Percentiles rank a stretch among this genome's conserved stretches.
Conservation (phyloP, 371 early-diverging fungal species). For the Saksenaea oblongispora region DNA sequence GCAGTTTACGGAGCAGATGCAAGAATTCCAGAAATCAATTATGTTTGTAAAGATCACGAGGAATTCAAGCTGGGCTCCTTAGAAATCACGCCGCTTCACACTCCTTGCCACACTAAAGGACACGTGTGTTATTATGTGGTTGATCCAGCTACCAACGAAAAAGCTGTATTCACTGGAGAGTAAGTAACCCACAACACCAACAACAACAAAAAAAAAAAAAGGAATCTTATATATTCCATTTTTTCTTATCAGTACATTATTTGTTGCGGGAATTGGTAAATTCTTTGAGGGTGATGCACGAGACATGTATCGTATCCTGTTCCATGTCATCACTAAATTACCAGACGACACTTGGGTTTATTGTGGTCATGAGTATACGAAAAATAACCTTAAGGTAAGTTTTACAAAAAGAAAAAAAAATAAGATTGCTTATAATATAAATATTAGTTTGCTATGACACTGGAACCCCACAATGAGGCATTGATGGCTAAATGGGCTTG, state of each 20-base stretch:
- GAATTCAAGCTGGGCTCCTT: slow-evolving; percentile 77
- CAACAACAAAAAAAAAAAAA: neutral
- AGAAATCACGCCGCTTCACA: slow-evolving; percentile 67
- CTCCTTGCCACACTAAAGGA: slow-evolving; percentile 90
- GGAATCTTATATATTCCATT: neutral
- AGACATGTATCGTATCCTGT: slow-evolving; percentile 83
- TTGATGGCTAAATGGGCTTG: slow-evolving; percentile 60
- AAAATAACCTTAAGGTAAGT: slow-evolving; percentile 43
- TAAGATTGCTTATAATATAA: neutral
- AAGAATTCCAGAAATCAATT: slow-evolving; percentile 83
- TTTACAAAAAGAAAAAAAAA: slow-evolving; percentile 2
- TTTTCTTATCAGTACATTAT: slow-evolving; percentile 27
- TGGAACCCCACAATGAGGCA: slow-evolving; percentile 52
- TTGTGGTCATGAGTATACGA: slow-evolving; percentile 82
- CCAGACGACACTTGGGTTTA: slow-evolving; percentile 90
- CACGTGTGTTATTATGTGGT: slow-evolving; percentile 84
- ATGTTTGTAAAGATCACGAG: slow-evolving; percentile 73
- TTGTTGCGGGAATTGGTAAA: slow-evolving; percentile 79
- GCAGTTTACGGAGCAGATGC: slow-evolving; percentile 86
- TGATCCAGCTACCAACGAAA: slow-evolving; percentile 48
- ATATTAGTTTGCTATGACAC: slow-evolving; percentile 46
- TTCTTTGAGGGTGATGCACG: slow-evolving; percentile 93
- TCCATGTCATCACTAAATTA: slow-evolving; percentile 70
- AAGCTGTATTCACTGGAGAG: slow-evolving; percentile 54
- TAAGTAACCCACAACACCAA: slow-evolving; percentile 22